Base-by-base conservation (phyloP, 2,329 filamentous ascomycete species). In the Penicillium sp. region DNA sequence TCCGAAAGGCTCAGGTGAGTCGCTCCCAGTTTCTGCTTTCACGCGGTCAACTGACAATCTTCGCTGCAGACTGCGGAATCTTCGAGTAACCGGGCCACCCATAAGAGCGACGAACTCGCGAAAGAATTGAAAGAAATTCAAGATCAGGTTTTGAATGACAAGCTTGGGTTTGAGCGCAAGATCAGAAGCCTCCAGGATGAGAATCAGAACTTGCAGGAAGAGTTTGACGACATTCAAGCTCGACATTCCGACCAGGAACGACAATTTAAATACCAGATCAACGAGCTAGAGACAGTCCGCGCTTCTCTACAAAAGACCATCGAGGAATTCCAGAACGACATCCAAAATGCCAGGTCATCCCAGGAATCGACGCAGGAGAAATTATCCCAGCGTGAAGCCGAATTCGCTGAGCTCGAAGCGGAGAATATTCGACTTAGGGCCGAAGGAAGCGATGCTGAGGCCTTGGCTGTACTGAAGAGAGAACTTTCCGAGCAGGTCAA, bases 401-500 rank as follows among this genome's bases (percentile, higher is more conserved):
- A 83, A n/a, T 78, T 85, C 35, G 88, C 84, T 0, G 73, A 81
- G 12, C 71, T 97, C 9, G 90, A 97, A 69, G 83, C 86, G 0
- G 88, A 97, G 47, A 81, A 96, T 8, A 71, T 96, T 46, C 79
- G 84, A 29, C 72, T 95, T 5, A 96, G 91, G 64, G 87, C 90
- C 0, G 87, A 93, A 61, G 87, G 87, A 2, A 88, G 86, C 9
- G 91, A 96, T 65, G 82, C 83, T 0, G 90, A 96, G 57, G 93
- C 88, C 0, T 78, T 97, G 62, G 81, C 78, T 5, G 81, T 96
- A 31, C 86, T 98, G 59, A 88, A 91, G 65, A 81, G 83, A 57
- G 90, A 98, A 69, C 77, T 98, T 4, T 84, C 86, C 0, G 90
- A 96, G 56, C 93, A 97, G 64, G 87, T 98, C 1, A 78, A 82